Evolutionary conservation across 2,329 filamentous ascomycete species (phyloP), one percentile per base, ranked within the genome.

Genomic region (Sporothrix brunneoviolacea): DNA sequence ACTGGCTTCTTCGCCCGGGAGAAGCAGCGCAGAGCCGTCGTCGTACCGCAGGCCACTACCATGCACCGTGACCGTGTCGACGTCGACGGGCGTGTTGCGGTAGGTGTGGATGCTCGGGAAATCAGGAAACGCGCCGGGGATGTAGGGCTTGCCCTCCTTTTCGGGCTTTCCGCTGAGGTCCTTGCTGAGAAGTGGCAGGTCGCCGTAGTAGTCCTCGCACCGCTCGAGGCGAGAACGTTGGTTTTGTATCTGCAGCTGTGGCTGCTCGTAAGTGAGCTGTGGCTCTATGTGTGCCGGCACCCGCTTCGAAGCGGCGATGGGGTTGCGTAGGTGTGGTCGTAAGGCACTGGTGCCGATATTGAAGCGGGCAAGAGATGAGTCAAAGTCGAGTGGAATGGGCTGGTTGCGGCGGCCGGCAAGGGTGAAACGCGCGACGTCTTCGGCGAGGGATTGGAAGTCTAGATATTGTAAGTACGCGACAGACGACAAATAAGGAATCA

Each of bases 41-140:
- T 64, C 59, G 15, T 59, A 60, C 33, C 48, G 55, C 33, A 61
- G 51, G n/a, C 57, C 58, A 28, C 43, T 57, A 48, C 58, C 58
- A 12, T 54, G 53, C 2, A 65, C 60, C 2, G 65, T 65, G 27
- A 64, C 58, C 38, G 61, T 51, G 54, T 64, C 64, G 30, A 65
- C 62, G 43, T 66, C 66, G 30, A 74, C 71, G 2, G 76, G 75
- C 0, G 80, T 84, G 59, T 75, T 78, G 35, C 73, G 75, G 64
- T 83, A 84, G 4, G 80, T 84, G 58, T 84, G 80, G 40, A 76
- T 77, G 61, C 79, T 82, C 0, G 81, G 81, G 53, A 84, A 84
- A 9, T 75, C 70, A 0, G 81, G 81, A 46, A 84, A 82, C 0
- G 72, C 71, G 32, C 67, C 64, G 0, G 81, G 81, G 10, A 84